phyloP scores from a whole-genome alignment of 345 rosid species.

The Syzygium oleosum region DNA sequence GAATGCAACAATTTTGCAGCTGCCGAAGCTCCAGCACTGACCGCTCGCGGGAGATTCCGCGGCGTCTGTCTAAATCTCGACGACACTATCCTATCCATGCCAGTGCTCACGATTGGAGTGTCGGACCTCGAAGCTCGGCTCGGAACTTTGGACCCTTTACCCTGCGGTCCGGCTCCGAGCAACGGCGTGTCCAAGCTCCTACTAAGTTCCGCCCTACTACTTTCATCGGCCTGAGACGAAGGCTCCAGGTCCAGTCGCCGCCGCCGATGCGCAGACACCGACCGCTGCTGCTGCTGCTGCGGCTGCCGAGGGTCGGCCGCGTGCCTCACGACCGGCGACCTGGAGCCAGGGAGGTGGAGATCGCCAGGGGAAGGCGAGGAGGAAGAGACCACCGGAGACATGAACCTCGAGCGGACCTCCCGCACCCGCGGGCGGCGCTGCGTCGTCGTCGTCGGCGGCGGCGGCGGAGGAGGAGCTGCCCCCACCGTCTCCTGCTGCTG shows the following conservation, averaged over 20 bases:
- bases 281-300: slow-evolving; percentile 15
- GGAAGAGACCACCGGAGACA: slow-evolving; percentile 46
- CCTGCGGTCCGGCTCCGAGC: background rate
- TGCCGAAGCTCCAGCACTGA: slow-evolving; percentile 22
- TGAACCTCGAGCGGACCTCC: slow-evolving; percentile 75
- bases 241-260: slow-evolving; percentile 35
- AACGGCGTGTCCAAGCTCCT: slow-evolving; percentile 53
- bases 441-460: slow-evolving; percentile 37
- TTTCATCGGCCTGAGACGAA: slow-evolving; percentile 26
- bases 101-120: slow-evolving; percentile 14
- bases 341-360: slow-evolving; percentile 21
- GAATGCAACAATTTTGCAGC: slow-evolving; percentile 68
- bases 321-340: slow-evolving; percentile 21
- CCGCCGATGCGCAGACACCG: slow-evolving; percentile 37
- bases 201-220: slow-evolving; percentile 20
- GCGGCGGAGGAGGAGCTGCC: slow-evolving; percentile 3
- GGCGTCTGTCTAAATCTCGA: slow-evolving; percentile 16
- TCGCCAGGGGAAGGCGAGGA: slow-evolving; percentile 21
- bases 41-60: slow-evolving; percentile 14
- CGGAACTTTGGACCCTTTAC: slow-evolving; percentile 2
- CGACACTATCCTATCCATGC: slow-evolving; percentile 11
- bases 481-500: background rate
- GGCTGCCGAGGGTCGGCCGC: background rate
- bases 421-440: slow-evolving; percentile 71
- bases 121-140: slow-evolving; percentile 9